Evolutionary conservation across 192 early-diverging fungal genomes (phyloP), one percentile per base, ranked within the genome.

Genomic region (Mortierella antarctica): DNA sequence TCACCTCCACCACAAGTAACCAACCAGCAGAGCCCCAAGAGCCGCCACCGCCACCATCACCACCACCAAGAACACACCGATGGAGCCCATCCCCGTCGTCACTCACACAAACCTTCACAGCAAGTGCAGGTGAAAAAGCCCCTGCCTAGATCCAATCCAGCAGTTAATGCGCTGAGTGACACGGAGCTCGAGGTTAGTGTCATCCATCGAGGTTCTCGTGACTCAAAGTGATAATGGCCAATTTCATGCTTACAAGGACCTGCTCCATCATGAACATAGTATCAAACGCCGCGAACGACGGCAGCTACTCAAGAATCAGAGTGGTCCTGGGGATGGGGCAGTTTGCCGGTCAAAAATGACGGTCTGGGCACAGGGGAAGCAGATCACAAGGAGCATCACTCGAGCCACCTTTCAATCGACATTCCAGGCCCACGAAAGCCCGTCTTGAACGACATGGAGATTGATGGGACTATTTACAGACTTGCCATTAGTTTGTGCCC

Each of bases 241-340:
- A 31, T 31, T 2, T 31, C 31, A 31, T 31, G 31, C 31, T 31
- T 31, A 31, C 31, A 31, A 31, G 3, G 31, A 31, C 3, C 31
- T 2, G n/a, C 31, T 39, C 41, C 12, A 17, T 18, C 45, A 59
- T 59, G 4, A 65, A 18, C 14, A 65, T 58, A 81, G 77, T 81
- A 73, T 55, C 65, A 71, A 53, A 68, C 77, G 5, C 77, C 77
- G 11, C 21, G 70, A 12, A 65, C 52, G 7, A 55, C 75, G 5
- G 66, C 61, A 42, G 18, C 59, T 12, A 39, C 59, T 3, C 65
- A 56, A 39, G 63, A 67, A 14, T 45, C 70, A 20, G 89, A 86
- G 42, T 93, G 91, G 91, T 84, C 84, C 23, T 94, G 93, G 93
- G 82, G 84, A 3, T 94, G 93, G 93, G 92, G 93, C 12, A 84